phyloP scores from a whole-genome alignment of 83 land plant genomes.

The Picea abies region DNA sequence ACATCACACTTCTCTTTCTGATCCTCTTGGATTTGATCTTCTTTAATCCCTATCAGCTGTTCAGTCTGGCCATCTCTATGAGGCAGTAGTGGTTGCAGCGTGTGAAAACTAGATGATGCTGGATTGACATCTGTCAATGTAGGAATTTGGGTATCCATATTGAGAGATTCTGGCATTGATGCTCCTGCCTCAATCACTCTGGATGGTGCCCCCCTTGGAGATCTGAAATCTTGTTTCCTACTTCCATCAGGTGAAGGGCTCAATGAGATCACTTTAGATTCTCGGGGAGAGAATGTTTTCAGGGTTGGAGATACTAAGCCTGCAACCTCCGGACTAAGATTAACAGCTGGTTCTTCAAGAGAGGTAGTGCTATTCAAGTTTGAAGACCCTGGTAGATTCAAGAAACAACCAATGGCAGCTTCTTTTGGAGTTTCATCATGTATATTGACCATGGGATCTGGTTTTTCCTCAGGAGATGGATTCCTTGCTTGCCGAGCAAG shows the following conservation, averaged over 20 bases:
- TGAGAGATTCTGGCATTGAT: not conserved
- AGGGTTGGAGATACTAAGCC: conserved; percentile 9
- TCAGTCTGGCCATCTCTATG: not conserved
- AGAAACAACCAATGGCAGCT: not conserved
- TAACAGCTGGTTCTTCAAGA: not conserved
- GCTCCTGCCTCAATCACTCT: not conserved
- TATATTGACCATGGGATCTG: not conserved
- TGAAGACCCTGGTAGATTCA: no score
- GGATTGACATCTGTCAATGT: not conserved
- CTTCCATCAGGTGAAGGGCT: conserved; percentile 1
- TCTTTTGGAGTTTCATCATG: conserved; percentile 2
- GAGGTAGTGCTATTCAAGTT: not conserved
- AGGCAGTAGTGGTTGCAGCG: not conserved
- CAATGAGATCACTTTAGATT: not conserved
- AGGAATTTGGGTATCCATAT: not conserved
- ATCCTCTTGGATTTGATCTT: conserved; percentile 6
- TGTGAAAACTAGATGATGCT: not conserved
- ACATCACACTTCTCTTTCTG: conserved; percentile 27
- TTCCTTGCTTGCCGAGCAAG: conserved; percentile 34
- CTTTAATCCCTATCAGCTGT: not conserved
- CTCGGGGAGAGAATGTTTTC: not conserved
- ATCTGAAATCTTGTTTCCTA: not conserved
- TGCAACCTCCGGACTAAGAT: conserved; percentile 15
- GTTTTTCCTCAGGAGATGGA: conserved; percentile 4
- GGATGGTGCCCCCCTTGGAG: not conserved